Percentiles rank a stretch among this genome's conserved stretches.
phyloP scores from a whole-genome alignment of 352 stramenopile species.

The Pythium rishiriense region DNA sequence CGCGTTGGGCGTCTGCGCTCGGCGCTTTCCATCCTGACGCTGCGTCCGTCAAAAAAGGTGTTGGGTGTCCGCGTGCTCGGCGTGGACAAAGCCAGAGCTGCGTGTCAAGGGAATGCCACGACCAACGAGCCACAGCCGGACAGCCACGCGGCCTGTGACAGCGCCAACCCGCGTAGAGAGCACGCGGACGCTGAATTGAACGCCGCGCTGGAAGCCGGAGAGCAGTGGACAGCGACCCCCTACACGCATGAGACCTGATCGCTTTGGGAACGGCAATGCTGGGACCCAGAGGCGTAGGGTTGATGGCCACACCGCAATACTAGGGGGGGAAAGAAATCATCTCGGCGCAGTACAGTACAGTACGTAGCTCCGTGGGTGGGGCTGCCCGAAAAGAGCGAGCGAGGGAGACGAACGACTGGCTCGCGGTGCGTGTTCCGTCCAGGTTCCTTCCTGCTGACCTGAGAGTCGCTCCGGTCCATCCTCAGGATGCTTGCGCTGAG shows the following conservation, averaged over 20 bases:
- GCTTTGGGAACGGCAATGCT: no score
- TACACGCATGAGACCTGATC: no score
- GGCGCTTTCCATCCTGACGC: background rate
- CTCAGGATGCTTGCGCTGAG: no score
- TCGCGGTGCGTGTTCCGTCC: background rate
- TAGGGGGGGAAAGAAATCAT: no score
- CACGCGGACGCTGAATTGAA: no score
- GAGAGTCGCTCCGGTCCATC: background rate
- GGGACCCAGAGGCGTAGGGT: no score
- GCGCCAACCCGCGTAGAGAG: no score
- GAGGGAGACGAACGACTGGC: background rate
- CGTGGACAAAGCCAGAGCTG: background rate
- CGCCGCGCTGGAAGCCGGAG: no score
- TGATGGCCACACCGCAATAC: no score
- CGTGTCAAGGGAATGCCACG: conserved; percentile 3
- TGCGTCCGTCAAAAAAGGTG: background rate
- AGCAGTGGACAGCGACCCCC: no score
- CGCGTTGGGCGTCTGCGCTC: background rate
- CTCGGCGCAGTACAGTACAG: background rate
- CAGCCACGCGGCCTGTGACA: background rate
- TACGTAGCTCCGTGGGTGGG: background rate
- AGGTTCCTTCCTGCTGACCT: background rate
- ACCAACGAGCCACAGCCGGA: background rate
- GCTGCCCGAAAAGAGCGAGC: background rate
- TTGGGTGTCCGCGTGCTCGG: background rate